A percentile compares a stretch with the other conserved stretches of the same genome.
phyloP scores from a whole-genome alignment of 352 stramenopile genomes.

The Phytophthora tubulina region DNA sequence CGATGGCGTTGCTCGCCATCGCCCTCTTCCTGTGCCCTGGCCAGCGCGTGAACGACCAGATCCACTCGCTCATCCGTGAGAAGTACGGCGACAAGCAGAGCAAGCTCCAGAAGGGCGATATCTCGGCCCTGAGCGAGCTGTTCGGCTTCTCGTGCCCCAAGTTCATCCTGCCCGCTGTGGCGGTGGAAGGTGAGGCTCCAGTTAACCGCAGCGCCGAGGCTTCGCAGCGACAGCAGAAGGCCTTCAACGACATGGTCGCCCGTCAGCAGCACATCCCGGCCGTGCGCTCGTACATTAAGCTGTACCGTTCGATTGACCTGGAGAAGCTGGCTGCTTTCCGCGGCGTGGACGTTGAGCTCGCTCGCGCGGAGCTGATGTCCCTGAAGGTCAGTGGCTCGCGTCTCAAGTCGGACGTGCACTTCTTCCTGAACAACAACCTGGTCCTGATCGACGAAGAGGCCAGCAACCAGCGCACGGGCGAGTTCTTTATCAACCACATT shows the following conservation, averaged over 20 bases:
- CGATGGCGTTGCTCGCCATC: slow-evolving; percentile 94
- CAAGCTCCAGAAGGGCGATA: slow-evolving; percentile 87
- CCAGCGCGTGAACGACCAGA: slow-evolving; percentile 87
- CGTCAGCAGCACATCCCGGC: slow-evolving; percentile 90
- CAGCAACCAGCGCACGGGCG: slow-evolving; percentile 87
- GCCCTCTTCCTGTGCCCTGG: slow-evolving; percentile 90
- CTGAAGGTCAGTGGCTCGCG: slow-evolving; percentile 75
- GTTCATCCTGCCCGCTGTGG: slow-evolving; percentile 93
- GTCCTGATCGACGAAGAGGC: slow-evolving; percentile 88
- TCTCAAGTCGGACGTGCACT: slow-evolving; percentile 86
- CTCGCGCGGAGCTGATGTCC: slow-evolving; percentile 82
- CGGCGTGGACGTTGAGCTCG: slow-evolving; percentile 74
- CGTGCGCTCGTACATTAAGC: slow-evolving; percentile 96
- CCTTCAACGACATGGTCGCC: slow-evolving; percentile 93
- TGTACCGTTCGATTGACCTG: slow-evolving; percentile 97
- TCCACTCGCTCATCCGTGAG: slow-evolving; percentile 91
- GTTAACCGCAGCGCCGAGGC: slow-evolving; percentile 73
- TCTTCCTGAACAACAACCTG: slow-evolving; percentile 80
- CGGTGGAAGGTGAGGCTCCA: slow-evolving; percentile 56
- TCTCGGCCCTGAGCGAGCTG: slow-evolving; percentile 87
- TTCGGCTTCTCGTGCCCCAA: slow-evolving; percentile 96
- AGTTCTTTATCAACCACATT: slow-evolving; percentile 93
- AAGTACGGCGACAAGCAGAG: slow-evolving; percentile 95
- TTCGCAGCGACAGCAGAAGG: slow-evolving; percentile 78
- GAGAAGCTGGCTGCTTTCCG: slow-evolving; percentile 95